Percentiles rank a stretch among this genome's conserved stretches.
phyloP scores from a whole-genome alignment of 345 rosid species.

The Populus alba region DNA sequence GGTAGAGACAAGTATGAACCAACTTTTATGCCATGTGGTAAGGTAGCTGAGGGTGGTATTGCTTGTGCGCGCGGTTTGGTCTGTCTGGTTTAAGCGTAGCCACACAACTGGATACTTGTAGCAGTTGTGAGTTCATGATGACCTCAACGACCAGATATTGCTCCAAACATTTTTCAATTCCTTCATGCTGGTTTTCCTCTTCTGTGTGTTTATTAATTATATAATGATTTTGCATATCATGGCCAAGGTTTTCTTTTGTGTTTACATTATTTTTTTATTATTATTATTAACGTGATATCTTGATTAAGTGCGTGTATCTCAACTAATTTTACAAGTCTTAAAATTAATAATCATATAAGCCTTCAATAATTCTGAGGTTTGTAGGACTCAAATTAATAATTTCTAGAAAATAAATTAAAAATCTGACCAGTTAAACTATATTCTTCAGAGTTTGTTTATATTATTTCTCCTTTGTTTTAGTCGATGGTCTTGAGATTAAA shows the following conservation, averaged over 20 bases:
- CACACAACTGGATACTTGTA: constrained; percentile 1
- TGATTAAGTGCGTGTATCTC: accelerated
- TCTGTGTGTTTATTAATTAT: background rate
- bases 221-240: background rate
- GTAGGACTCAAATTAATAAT: too few relatives aligned
- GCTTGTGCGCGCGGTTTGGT: constrained; percentile 19
- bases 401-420: too few relatives aligned
- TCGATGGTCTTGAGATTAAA: too few relatives aligned
- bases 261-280: too few relatives aligned
- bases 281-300: too few relatives aligned
- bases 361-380: accelerated
- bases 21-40: background rate
- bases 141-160: background rate
- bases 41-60: constrained; percentile 27
- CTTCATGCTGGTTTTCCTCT: background rate
- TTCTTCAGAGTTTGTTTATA: too few relatives aligned
- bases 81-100: constrained; percentile 22
- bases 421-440: too few relatives aligned
- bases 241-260: background rate
- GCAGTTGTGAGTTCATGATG: constrained; percentile 33
- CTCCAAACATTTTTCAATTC: background rate
- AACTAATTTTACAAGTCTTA: too few relatives aligned
- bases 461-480: too few relatives aligned
- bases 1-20: background rate
- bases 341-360: too few relatives aligned